These are phyloP conservation scores for Candida patagonica DNA, from an alignment of 805 yeast genomes.

Conservation along the genomic window DNA sequence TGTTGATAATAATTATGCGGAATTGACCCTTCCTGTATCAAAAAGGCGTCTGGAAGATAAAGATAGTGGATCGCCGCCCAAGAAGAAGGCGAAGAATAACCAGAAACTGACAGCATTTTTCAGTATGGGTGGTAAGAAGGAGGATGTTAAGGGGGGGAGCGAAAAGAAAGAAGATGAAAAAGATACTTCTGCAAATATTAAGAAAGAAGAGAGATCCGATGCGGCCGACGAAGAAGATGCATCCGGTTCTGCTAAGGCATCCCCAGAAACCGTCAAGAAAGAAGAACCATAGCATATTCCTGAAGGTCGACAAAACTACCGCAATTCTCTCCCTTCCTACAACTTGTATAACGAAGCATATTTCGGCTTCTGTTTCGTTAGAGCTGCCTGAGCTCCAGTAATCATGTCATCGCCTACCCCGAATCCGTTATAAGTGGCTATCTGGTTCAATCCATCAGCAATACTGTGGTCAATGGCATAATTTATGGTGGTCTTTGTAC, in stretches of 20 bases:
- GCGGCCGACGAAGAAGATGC: too few species aligned
- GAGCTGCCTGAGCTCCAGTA: constrained; percentile 24
- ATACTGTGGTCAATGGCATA: constrained; percentile 31
- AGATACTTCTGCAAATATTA: too few species aligned
- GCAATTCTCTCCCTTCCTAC: too few species aligned
- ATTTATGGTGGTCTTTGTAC: constrained; percentile 51
- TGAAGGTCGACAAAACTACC: too few species aligned
- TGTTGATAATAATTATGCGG: constrained; percentile 37
- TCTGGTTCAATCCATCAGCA: constrained; percentile 41
- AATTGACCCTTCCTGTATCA: constrained; percentile 29
- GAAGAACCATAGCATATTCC: too few species aligned
- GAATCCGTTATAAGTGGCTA: constrained; percentile 45
- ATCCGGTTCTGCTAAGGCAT: too few species aligned
- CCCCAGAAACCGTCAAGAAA: too few species aligned
- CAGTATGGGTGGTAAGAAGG: constrained; percentile 1
- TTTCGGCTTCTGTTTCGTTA: constrained; percentile 22
- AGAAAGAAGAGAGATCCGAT: too few species aligned
- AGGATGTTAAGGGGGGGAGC: neutral
- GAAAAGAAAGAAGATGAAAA: neutral
- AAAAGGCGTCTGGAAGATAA: neutral
- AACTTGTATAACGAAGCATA: too few species aligned
- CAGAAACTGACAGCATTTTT: constrained; percentile 1
- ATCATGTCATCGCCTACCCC: constrained; percentile 27
- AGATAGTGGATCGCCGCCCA: neutral
- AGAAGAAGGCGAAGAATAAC: neutral